phyloP scores from a whole-genome alignment of 2,329 filamentous ascomycete genomes.

The Colletotrichum cereale region DNA sequence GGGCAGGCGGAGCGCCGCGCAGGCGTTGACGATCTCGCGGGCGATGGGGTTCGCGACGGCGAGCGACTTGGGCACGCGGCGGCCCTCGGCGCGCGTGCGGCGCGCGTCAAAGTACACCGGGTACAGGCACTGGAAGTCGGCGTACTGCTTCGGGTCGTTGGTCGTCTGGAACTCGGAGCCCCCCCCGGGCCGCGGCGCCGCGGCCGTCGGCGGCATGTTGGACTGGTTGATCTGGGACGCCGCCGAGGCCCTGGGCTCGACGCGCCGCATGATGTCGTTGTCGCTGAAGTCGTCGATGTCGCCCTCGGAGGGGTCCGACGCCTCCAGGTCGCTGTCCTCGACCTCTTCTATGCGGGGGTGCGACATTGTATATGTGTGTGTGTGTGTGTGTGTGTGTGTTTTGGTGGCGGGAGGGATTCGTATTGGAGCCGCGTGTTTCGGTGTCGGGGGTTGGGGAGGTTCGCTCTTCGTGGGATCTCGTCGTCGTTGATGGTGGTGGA shows the following conservation, averaged over 20 bases:
- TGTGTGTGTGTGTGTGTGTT: not conserved
- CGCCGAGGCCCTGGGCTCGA: slow-evolving; percentile 51
- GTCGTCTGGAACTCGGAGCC: slow-evolving; percentile 48
- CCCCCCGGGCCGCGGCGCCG: slow-evolving; percentile 52
- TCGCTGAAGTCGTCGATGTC: slow-evolving; percentile 78
- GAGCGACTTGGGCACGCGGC: slow-evolving; percentile 78
- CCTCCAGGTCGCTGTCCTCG: slow-evolving; percentile 79
- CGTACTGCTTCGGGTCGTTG: slow-evolving; percentile 70
- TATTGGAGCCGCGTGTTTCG: not conserved
- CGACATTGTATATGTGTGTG: slow-evolving; percentile 72
- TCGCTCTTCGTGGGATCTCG: not conserved
- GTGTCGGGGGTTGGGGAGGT: not conserved
- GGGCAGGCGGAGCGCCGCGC: slow-evolving; percentile 76
- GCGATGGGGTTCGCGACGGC: slow-evolving; percentile 90
- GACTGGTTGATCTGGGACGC: slow-evolving; percentile 50
- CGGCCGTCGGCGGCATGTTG: slow-evolving; percentile 52
- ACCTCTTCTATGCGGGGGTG: slow-evolving; percentile 94
- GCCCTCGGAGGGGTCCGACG: slow-evolving; percentile 87
- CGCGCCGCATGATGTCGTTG: slow-evolving; percentile 66
- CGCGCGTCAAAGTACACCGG: slow-evolving; percentile 92
- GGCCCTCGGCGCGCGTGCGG: slow-evolving; percentile 81
- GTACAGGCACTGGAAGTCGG: slow-evolving; percentile 89
- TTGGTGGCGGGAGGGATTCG: not conserved
- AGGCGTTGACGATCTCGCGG: slow-evolving; percentile 89
- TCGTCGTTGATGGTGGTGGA: slow-evolving; percentile 25